A percentile compares a stretch with the other conserved stretches of the same genome.
Conservation (phyloP, 2,329 filamentous ascomycete species). For the Fusarium buharicum region DNA sequence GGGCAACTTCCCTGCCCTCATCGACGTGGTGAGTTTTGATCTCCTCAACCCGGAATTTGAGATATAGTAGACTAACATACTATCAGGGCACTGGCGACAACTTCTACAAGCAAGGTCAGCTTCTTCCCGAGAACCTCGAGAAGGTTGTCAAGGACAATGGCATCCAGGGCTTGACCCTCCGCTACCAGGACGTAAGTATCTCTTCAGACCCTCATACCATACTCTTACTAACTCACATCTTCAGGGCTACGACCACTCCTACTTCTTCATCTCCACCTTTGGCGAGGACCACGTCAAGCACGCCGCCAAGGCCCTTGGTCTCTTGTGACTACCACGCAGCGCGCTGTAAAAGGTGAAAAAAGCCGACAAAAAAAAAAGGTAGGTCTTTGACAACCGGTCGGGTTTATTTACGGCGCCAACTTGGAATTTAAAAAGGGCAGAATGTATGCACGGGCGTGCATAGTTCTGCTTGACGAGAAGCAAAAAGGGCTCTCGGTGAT, state of each 20-base stretch:
- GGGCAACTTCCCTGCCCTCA: conserved; percentile 76
- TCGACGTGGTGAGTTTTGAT: conserved; percentile 78
- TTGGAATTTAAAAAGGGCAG: conserved; percentile 1
- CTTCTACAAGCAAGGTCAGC: conserved; percentile 94
- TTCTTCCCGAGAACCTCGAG: conserved; percentile 93
- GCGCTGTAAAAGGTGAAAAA: conserved; percentile 37
- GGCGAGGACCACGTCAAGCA: conserved; percentile 90
- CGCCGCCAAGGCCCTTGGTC: conserved; percentile 81
- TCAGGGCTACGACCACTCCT: conserved; percentile 93
- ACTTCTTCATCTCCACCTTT: conserved; percentile 95
- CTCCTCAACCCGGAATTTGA: background rate
- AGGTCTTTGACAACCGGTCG: conserved; percentile 19
- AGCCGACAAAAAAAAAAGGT: background rate
- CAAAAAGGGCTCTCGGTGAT: conserved; percentile 6
- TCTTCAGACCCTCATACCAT: background rate
- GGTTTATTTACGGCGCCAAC: conserved; percentile 23
- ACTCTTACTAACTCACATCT: background rate
- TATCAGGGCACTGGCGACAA: conserved; percentile 86
- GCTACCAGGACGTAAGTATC: conserved; percentile 77
- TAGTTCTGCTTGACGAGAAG: conserved; percentile 7
- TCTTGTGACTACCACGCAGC: conserved; percentile 47
- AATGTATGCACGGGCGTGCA: conserved; percentile 2
- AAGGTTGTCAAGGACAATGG: conserved; percentile 81
- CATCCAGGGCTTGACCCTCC: conserved; percentile 76
- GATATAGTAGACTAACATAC: background rate